A percentile compares a stretch with the other conserved stretches of the same genome.
These are phyloP conservation scores for Exophiala lecanii-corni DNA, from an alignment of 2,329 filamentous ascomycete species.

Conservation along the genomic window DNA sequence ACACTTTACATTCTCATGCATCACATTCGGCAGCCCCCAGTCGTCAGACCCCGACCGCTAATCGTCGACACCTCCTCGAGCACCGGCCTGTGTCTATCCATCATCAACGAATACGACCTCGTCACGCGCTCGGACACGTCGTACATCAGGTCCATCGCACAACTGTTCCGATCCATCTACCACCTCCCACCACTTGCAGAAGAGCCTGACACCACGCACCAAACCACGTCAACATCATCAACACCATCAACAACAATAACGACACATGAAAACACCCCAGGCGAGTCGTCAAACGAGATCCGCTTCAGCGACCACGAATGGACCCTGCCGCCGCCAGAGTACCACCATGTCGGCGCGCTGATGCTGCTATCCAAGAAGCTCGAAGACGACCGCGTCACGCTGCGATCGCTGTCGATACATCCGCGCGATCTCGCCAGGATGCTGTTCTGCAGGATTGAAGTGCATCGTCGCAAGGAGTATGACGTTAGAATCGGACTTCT, in stretches of 20 bases:
- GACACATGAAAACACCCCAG: not conserved
- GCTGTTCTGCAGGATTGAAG: slow-evolving; percentile 2
- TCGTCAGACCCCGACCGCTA: too few relatives aligned
- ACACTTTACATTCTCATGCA: not conserved
- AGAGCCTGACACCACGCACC: too few relatives aligned
- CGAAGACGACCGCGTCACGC: not conserved
- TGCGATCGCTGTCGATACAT: not conserved
- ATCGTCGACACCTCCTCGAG: too few relatives aligned
- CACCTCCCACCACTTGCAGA: not conserved
- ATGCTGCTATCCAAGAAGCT: not conserved
- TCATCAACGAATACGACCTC: slow-evolving; percentile 4
- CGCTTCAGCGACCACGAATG: not conserved
- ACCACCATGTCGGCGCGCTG: not conserved
- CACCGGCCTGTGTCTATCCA: not conserved
- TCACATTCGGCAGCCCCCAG: slow-evolving; percentile 2
- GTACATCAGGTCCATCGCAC: not conserved
- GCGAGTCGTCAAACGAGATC: not conserved
- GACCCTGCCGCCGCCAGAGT: not conserved
- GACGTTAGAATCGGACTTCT: not conserved
- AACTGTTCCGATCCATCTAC: not conserved
- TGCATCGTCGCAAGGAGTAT: slow-evolving; percentile 1
- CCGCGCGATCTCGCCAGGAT: not conserved
- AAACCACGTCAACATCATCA: too few relatives aligned
- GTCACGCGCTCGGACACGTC: slow-evolving; percentile 1
- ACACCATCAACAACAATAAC: too few relatives aligned